Conservation (phyloP, 2,329 filamentous ascomycete species). For the Ceratocystis harringtonii region DNA sequence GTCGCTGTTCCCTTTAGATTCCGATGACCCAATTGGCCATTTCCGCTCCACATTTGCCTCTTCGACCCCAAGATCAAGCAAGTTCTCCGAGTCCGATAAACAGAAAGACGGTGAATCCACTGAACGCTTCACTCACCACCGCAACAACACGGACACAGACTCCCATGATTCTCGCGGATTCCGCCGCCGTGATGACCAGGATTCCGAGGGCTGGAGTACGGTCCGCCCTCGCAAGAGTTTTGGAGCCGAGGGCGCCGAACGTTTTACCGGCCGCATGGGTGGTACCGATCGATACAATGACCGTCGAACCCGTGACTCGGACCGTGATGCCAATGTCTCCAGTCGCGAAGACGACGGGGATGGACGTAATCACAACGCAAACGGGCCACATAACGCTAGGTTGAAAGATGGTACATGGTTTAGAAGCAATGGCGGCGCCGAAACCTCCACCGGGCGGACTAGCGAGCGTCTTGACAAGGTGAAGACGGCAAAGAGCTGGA, state of each 20-base stretch:
- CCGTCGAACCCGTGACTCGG: constrained; percentile 36
- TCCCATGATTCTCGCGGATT: constrained; percentile 28
- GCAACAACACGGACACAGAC: constrained; percentile 35
- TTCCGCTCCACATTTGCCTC: constrained; percentile 16
- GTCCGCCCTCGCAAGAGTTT: constrained; percentile 62
- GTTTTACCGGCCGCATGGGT: constrained; percentile 52
- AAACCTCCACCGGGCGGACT: constrained; percentile 25
- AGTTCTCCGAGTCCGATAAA: constrained; percentile 12
- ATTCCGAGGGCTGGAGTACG: constrained; percentile 58
- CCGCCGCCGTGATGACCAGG: constrained; percentile 43
- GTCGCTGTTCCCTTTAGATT: neutral
- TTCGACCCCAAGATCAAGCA: constrained; percentile 2
- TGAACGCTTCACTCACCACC: constrained; percentile 40
- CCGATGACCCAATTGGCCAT: constrained; percentile 15
- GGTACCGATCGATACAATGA: constrained; percentile 32
- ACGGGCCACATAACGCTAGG: constrained; percentile 36
- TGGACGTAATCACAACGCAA: constrained; percentile 40
- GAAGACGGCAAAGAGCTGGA: constrained; percentile 38
- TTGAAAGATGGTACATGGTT: constrained; percentile 63
- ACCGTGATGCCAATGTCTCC: constrained; percentile 39
- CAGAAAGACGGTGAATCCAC: constrained; percentile 35
- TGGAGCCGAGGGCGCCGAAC: constrained; percentile 55
- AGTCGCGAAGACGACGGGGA: constrained; percentile 37
- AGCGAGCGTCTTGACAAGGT: constrained; percentile 42
- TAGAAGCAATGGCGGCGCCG: constrained; percentile 37